Base-by-base conservation (phyloP, 2,329 filamentous ascomycete species). In the Sporothrix curviconia region DNA sequence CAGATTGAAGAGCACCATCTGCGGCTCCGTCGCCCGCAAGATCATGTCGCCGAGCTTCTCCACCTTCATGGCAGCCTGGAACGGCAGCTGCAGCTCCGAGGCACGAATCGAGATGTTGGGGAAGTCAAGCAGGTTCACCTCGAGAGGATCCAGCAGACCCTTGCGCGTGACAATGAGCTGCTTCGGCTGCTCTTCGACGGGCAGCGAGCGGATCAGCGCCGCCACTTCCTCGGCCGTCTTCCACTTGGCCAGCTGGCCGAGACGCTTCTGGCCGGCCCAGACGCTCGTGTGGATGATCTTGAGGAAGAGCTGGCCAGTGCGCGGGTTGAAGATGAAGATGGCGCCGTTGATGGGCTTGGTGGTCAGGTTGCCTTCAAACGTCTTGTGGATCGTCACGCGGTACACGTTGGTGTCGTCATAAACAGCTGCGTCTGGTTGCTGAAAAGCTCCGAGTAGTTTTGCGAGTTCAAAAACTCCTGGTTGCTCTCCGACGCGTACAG, bases 31-130 rank as follows among this genome's bases (percentile, higher is more conserved):
- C 2, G 94, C 95, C 65, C 92, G 87, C 46, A 99, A 77, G 66
- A 99, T 99, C 92, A 99, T 96, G 74, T 99, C 95, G 64, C 92
- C 95, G 46, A 99, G 82, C 74, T 99, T 99, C 75, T 99, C 94
- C 2, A 99, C 92, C 80, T 99, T 99, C 92, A 99, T 99, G 0
- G 95, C 95, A 56, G 94, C 94, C 74, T 99, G 95, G 88, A 99
- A 99, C 1, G 94, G 94, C 63, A 99, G 78, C 72, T 99, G 94
- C 65, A 99, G 76, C 73, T 99, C 94, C 0, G 94, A 99, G 11
- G 94, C 94, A 65, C 94, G 89, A 66, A 99, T 99, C 2, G 94
- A 96, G 64, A 99, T 99, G 71, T 99, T 99, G 56, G 94, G 94
- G 79, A 99, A 99, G 71, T 99, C 95, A 42, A 99, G 86, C 68